Conservation (phyloP, 2,329 filamentous ascomycete genomes). For the Eutypa lata region DNA sequence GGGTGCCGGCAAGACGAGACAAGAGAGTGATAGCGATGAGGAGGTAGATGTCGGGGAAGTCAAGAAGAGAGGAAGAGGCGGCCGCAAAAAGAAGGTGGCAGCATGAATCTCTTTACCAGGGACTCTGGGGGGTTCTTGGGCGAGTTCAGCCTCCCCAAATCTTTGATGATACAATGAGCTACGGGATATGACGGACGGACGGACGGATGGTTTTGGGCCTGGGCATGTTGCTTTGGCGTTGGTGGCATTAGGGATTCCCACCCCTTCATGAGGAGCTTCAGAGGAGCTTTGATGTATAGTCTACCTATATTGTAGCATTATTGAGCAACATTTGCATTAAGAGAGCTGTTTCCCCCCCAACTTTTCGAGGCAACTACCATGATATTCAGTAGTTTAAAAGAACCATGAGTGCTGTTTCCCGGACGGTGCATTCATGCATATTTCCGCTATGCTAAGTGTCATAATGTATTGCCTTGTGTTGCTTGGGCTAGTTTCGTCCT, state of each 20-base stretch:
- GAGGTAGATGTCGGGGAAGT: constrained; percentile 41
- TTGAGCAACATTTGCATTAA: too few relatives aligned
- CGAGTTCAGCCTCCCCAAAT: not conserved
- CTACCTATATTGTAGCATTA: too few relatives aligned
- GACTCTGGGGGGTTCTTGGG: not conserved
- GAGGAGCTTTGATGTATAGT: not conserved
- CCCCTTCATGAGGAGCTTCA: not conserved
- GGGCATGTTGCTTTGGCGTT: constrained; percentile 1
- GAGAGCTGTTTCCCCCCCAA: too few relatives aligned
- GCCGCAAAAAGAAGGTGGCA: constrained; percentile 48
- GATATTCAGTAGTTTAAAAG: too few relatives aligned
- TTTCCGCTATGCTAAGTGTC: too few relatives aligned
- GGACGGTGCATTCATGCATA: too few relatives aligned
- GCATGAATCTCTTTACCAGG: constrained; percentile 23
- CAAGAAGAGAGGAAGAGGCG: constrained; percentile 45
- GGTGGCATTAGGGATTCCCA: not conserved
- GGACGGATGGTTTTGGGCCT: not conserved
- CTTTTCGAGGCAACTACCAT: too few relatives aligned
- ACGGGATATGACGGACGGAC: not conserved
- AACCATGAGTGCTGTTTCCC: too few relatives aligned
- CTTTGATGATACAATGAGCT: constrained; percentile 4
- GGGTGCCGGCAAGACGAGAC: constrained; percentile 34
- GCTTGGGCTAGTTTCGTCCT: too few relatives aligned
- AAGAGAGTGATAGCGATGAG: constrained; percentile 53
- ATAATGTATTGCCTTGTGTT: too few relatives aligned